Evolutionary conservation across 371 early-diverging fungal genomes (phyloP).

Genomic region (Mucor circinelloides): DNA sequence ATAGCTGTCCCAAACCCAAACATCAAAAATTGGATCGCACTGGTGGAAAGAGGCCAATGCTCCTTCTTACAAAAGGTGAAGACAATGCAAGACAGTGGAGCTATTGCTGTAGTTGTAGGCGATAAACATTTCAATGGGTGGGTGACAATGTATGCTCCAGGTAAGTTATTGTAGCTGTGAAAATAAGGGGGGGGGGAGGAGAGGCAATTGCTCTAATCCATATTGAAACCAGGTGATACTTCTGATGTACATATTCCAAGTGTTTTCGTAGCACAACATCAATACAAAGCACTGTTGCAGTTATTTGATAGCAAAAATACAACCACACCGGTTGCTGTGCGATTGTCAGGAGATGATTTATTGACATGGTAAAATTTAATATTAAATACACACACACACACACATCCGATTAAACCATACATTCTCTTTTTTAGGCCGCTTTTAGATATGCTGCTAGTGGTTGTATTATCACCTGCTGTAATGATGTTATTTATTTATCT

Average conservation of each 20-base stretch:
- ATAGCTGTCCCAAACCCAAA: background rate
- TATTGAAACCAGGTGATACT: constrained; percentile 61
- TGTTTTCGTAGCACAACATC: constrained; percentile 76
- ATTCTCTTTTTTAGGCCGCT: constrained; percentile 52
- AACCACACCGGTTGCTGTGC: constrained; percentile 33
- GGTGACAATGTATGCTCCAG: constrained; percentile 91
- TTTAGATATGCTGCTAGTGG: constrained; percentile 71
- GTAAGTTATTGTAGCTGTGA: constrained; percentile 32
- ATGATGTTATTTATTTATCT: constrained; percentile 76
- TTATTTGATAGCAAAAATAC: constrained; percentile 30
- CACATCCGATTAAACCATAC: background rate
- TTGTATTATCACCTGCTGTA: constrained; percentile 73
- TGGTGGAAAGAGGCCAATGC: constrained; percentile 87
- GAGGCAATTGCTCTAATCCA: background rate
- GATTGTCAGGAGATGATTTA: constrained; percentile 44
- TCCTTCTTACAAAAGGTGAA: constrained; percentile 88
- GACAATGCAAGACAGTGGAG: constrained; percentile 86
- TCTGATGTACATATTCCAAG: constrained; percentile 78
- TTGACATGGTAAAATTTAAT: constrained; percentile 40
- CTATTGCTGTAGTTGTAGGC: constrained; percentile 89
- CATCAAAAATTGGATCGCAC: constrained; percentile 70
- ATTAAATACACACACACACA: background rate
- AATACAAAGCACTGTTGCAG: constrained; percentile 60
- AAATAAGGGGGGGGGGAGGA: background rate
- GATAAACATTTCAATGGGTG: constrained; percentile 73